These are phyloP conservation scores for Crepidotus variabilis DNA, from an alignment of 768 basidiomycete genomes.

Conservation along the genomic window DNA sequence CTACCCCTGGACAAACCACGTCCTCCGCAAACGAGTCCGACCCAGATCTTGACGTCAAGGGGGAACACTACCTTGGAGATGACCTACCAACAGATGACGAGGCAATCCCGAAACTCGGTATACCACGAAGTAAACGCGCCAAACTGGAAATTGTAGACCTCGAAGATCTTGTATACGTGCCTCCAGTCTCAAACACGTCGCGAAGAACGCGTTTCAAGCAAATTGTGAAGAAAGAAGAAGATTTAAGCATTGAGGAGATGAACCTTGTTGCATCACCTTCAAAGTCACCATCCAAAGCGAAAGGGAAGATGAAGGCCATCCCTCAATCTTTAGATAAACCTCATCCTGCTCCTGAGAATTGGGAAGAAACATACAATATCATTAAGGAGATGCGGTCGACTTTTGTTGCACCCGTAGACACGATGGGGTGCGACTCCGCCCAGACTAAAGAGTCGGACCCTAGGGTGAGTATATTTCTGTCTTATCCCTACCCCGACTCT, in stretches of 20 bases:
- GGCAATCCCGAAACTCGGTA: conserved; percentile 3
- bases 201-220: background rate
- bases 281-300: conserved; percentile 24
- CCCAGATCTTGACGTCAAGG: conserved; percentile 5
- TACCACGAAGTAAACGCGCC: conserved; percentile 18
- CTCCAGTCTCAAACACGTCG: conserved; percentile 6
- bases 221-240: background rate
- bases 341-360: conserved; percentile 63
- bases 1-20: background rate
- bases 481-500: background rate
- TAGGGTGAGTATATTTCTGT: conserved; percentile 39
- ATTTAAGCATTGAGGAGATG: background rate
- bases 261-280: conserved; percentile 28
- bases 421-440: conserved; percentile 82
- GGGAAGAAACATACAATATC: conserved; percentile 65
- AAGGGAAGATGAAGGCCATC: conserved; percentile 56
- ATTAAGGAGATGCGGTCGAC: conserved; percentile 75
- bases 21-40: conserved; percentile 16
- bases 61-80: conserved; percentile 4
- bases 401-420: conserved; percentile 84
- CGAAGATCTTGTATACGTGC: conserved; percentile 14
- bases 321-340: conserved; percentile 50
- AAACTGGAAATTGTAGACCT: conserved; percentile 16
- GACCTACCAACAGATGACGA: background rate
- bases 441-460: conserved; percentile 61